Evolutionary conservation across 129 eudicot species (phyloP), one percentile per base, ranked within the genome.

Genomic region (Oenanthe sinensis): DNA sequence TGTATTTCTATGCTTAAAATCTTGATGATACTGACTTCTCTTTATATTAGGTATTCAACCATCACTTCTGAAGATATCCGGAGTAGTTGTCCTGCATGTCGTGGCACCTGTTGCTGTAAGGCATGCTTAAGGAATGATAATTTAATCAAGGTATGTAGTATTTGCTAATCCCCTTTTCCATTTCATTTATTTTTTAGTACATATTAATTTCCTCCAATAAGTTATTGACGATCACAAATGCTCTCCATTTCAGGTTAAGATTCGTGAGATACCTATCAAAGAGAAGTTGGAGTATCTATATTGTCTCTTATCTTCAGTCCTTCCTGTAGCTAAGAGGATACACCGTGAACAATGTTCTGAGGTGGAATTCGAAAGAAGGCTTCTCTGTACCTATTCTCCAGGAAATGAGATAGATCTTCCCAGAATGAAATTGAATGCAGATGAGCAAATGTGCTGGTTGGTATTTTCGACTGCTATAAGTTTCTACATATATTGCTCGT

Each of bases 401-500:
- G 99, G 96, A 84, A 86, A 85, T 72, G 89, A 90, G 76, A 86
- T 87, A 76, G 96, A 92, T 74, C 94, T 95, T 74, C 89, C 85
- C 45, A 88, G 97, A 88, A 86, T 87, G n/a, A 95, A 92, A 80
- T 54, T 95, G 84, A 95, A 90, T 62, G 90, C 95, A 48, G 99
- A 95, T 85, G 99, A 95, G 86, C 99, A 92, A 82, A 91, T 95
- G 99, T 95, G 97, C 86, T 95, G 97, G 99, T 95, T 95, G 97
- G 99, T 95, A 87, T 74, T 13, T 28, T 36, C 22, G 65, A 26
- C 22, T 63, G 43, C 73, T 46, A 47, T 45, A 17, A 63, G 22
- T 81, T 65, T 74, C 71, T 81, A 68, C 40, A 28, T 75, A 58
- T 49, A 26, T 26, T 5, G 5, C 26, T 15, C 50, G 67, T 54